Conservation (phyloP, 306 rosid genomes). For the Vicia faba region DNA sequence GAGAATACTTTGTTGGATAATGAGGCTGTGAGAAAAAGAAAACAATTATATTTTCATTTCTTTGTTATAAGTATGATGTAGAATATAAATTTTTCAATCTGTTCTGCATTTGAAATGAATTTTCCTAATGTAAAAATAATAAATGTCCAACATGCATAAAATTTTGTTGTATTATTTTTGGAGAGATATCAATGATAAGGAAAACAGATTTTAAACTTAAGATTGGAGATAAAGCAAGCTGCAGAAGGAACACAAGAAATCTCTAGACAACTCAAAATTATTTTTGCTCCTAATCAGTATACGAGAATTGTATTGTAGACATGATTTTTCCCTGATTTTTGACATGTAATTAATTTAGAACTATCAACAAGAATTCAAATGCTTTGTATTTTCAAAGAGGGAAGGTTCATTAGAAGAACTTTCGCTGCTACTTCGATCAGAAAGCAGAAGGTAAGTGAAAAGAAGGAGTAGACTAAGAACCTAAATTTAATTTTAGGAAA, state of each 20-base stretch:
- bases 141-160: neutral
- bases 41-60: neutral
- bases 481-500: too few species aligned
- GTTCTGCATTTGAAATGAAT: slow-evolving; percentile 17
- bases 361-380: slow-evolving; percentile 96
- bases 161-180: slow-evolving; percentile 31
- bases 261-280: slow-evolving; percentile 45
- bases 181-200: too few species aligned
- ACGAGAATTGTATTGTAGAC: neutral
- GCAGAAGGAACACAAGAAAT: slow-evolving; percentile 95
- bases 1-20: slow-evolving; percentile 18
- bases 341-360: slow-evolving; percentile 91
- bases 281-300: slow-evolving; percentile 7
- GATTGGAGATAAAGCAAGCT: slow-evolving; percentile 96
- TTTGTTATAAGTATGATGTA: slow-evolving; percentile 5
- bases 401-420: slow-evolving; percentile 88
- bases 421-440: too few species aligned
- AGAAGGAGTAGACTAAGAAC: too few species aligned
- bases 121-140: neutral
- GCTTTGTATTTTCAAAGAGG: slow-evolving; percentile 95
- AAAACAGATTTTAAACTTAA: slow-evolving; percentile 28
- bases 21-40: neutral
- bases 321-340: slow-evolving; percentile 19
- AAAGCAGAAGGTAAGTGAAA: too few species aligned
- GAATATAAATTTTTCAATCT: neutral